Percentiles rank a stretch among this genome's conserved stretches.
Conservation (phyloP, 2,329 filamentous ascomycete species). For the Fusarium pininemorale region DNA sequence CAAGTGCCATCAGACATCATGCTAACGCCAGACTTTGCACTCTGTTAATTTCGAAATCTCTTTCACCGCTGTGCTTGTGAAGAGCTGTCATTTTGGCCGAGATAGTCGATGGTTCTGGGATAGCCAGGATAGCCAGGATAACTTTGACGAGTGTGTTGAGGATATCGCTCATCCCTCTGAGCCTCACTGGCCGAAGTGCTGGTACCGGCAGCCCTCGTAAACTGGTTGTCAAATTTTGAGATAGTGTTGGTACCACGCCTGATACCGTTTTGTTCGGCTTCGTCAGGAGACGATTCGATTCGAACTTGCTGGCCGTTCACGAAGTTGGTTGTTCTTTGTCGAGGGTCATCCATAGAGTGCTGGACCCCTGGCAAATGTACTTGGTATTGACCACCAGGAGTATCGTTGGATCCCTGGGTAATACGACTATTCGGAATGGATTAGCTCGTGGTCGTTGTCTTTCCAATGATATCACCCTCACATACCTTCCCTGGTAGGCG, state of each 20-base stretch:
- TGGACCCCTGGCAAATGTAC: background rate
- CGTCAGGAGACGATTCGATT: background rate
- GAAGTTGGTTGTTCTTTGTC: background rate
- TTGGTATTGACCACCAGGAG: background rate
- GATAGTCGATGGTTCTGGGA: background rate
- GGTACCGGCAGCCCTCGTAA: background rate
- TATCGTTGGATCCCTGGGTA: background rate
- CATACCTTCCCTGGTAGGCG: slow-evolving; percentile 28
- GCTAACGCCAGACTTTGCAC: too few relatives aligned
- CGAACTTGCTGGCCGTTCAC: background rate
- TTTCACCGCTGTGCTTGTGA: background rate
- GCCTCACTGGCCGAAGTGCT: background rate
- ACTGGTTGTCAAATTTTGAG: slow-evolving; percentile 1
- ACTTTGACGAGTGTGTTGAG: background rate
- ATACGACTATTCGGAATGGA: background rate
- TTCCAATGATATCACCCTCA: background rate
- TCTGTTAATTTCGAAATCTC: background rate
- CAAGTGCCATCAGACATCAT: background rate
- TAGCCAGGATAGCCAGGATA: background rate
- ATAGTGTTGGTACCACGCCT: background rate
- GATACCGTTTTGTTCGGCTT: background rate
- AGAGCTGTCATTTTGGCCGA: background rate
- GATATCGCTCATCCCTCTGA: background rate
- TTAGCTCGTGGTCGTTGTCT: background rate
- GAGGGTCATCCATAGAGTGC: background rate